Conservation (phyloP, 208 protist species). For the Crithidia bombi region DNA sequence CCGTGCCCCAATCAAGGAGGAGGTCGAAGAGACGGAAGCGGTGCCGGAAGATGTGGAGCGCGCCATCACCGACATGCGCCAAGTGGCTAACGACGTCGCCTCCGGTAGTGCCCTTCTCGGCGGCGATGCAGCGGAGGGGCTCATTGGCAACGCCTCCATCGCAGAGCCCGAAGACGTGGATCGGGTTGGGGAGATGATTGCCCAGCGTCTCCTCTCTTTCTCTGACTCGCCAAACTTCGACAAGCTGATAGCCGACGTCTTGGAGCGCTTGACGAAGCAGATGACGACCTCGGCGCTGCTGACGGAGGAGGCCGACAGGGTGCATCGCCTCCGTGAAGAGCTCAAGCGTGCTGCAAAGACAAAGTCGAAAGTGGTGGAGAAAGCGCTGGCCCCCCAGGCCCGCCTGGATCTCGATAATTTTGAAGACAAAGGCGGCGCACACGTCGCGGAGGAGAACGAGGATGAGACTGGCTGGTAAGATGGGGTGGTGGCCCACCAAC, state of each 20-base stretch:
- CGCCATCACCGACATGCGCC: constrained; percentile 57
- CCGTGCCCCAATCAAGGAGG: constrained; percentile 55
- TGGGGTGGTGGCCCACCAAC: neutral
- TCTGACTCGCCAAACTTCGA: constrained; percentile 47
- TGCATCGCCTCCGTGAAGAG: constrained; percentile 56
- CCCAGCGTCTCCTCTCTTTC: constrained; percentile 54
- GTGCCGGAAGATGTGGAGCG: constrained; percentile 55
- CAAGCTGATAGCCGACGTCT: constrained; percentile 48
- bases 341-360: constrained; percentile 48
- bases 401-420: constrained; percentile 50
- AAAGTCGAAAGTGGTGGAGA: constrained; percentile 41
- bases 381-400: constrained; percentile 19
- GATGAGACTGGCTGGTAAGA: constrained; percentile 38
- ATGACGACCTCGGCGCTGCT: constrained; percentile 42
- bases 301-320: constrained; percentile 48
- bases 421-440: constrained; percentile 51
- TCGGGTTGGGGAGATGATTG: constrained; percentile 60
- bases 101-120: constrained; percentile 42
- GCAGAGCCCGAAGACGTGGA: constrained; percentile 43
- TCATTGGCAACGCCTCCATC: constrained; percentile 54
- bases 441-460: constrained; percentile 34
- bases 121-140: constrained; percentile 18
- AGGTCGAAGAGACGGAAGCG: constrained; percentile 45
- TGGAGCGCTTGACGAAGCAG: constrained; percentile 54
- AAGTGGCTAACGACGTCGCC: constrained; percentile 57